Evolutionary conservation across 495 filamentous ascomycete genomes (phyloP).

Genomic region (Lasiosphaeris hirsuta): DNA sequence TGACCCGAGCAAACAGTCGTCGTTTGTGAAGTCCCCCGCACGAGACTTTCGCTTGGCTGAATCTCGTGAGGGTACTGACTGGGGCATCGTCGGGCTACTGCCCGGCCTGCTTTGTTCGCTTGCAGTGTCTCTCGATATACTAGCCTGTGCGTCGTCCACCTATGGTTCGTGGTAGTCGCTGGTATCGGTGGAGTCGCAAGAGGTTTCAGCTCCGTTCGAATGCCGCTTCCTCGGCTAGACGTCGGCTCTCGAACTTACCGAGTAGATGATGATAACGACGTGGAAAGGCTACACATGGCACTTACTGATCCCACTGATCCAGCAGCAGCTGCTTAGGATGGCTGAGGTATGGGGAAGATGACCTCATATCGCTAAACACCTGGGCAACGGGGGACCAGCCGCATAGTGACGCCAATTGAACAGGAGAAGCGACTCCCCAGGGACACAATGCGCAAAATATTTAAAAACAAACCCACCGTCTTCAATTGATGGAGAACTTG

Average conservation of each 20-base stretch:
- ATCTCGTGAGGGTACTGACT: no score
- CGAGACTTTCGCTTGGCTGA: no score
- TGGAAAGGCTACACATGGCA: constrained; percentile 30
- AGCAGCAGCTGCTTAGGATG: constrained; percentile 47
- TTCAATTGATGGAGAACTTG: constrained; percentile 95
- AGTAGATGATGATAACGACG: constrained; percentile 56
- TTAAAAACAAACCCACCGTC: constrained; percentile 73
- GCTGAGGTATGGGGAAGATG: constrained; percentile 54
- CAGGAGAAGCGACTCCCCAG: constrained; percentile 40
- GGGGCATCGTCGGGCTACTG: not conserved
- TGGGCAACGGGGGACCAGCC: constrained; percentile 23
- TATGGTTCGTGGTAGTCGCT: constrained; percentile 18
- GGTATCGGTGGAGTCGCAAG: no score
- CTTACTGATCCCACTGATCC: constrained; percentile 31
- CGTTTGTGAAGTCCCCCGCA: constrained; percentile 2
- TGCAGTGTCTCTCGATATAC: constrained; percentile 1
- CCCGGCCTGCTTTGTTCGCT: not conserved
- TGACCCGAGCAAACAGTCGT: not conserved
- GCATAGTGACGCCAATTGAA: constrained; percentile 27
- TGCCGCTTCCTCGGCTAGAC: not conserved
- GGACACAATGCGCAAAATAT: constrained; percentile 35
- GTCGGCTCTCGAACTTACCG: constrained; percentile 51
- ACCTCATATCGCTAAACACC: constrained; percentile 34
- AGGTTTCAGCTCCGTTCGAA: no score
- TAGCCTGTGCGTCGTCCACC: not conserved